Base-by-base conservation (phyloP, 2,329 filamentous ascomycete species). In the Tetracladium maxilliforme region DNA sequence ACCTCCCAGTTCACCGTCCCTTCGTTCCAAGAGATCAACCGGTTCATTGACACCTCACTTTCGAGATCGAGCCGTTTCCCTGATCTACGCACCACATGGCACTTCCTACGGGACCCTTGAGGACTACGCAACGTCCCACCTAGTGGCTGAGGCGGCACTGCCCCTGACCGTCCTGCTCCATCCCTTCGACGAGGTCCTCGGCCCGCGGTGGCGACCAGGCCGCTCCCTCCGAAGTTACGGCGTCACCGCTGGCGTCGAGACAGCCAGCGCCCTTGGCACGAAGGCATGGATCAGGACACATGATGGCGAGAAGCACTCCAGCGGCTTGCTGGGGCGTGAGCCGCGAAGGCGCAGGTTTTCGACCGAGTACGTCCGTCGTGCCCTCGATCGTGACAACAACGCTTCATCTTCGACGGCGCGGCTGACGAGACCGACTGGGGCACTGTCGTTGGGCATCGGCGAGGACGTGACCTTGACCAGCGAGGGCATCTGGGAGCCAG, bases 81-180 rank as follows among this genome's bases (percentile, higher is more conserved):
- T 77, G 21, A 50, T 79, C 24, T 79, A 70, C 45, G 70, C 70
- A 0, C 72, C 73, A 0, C 70, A 77, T 38, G 72, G 72, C 9
- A 62, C 70, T 19, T 51, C 58, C 0, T 68, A 65, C 36, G 42
- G 54, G 5, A 50, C 58, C 13, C 49, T 80, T 7, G 48, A 55
- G 16, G 49, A 62, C 6, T 79, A 73, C 39, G 56, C 61, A 6
- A 57, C 60, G 3, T 56, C 58, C 1, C 65, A 75, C 38, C 62
- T 77, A 4, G 49, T 66, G 3, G 42, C 52, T 2, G 56, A 66
- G 37, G 54, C 62, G 3, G 68, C 70, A 0, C 52, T 76, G 4
- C 72, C 70, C 0, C 49, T 80, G 11, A 75, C 68, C 0, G 62
- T 64, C 0, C 60, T 80, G 5, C 52, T 80, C 10, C 73, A 79